Conservation (phyloP, 768 basidiomycete species). For the Pulveroboletus sp. region DNA sequence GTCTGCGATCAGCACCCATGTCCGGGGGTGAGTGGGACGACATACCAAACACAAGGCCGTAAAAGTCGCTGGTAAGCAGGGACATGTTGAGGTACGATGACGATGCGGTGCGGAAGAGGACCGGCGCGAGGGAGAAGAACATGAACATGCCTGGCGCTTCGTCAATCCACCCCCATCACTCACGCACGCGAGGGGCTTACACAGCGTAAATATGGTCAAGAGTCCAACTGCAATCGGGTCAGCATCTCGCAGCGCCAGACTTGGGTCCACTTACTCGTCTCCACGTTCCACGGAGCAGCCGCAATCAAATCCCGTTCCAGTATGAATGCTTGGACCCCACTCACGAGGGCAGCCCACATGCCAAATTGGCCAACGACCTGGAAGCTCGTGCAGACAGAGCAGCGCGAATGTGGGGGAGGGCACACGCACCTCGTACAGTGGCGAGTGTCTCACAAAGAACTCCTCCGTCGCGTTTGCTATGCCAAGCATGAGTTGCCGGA, state of each 20-base stretch:
- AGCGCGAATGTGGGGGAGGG: not conserved
- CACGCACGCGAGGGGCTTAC: conserved; percentile 13
- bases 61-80: conserved; percentile 84
- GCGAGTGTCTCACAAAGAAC: conserved; percentile 74
- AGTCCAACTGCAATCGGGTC: conserved; percentile 41
- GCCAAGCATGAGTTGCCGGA: conserved; percentile 1
- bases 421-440: conserved; percentile 62
- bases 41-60: conserved; percentile 68
- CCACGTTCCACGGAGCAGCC: conserved; percentile 63
- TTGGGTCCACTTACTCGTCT: conserved; percentile 46
- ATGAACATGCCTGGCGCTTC: conserved; percentile 58
- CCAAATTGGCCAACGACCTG: conserved; percentile 81
- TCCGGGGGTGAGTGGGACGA: not conserved
- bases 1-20: not conserved
- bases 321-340: conserved; percentile 66
- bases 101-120: conserved; percentile 79
- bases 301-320: conserved; percentile 65
- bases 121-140: conserved; percentile 76
- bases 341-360: conserved; percentile 77
- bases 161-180: not conserved
- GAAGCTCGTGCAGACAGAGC: not conserved
- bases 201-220: conserved; percentile 40
- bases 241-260: conserved; percentile 31
- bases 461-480: conserved; percentile 86
- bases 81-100: conserved; percentile 83